Evolutionary conservation across 495 filamentous ascomycete species (phyloP), one percentile per base, ranked within the genome.

Genomic region (Hypoxylon perforatum): DNA sequence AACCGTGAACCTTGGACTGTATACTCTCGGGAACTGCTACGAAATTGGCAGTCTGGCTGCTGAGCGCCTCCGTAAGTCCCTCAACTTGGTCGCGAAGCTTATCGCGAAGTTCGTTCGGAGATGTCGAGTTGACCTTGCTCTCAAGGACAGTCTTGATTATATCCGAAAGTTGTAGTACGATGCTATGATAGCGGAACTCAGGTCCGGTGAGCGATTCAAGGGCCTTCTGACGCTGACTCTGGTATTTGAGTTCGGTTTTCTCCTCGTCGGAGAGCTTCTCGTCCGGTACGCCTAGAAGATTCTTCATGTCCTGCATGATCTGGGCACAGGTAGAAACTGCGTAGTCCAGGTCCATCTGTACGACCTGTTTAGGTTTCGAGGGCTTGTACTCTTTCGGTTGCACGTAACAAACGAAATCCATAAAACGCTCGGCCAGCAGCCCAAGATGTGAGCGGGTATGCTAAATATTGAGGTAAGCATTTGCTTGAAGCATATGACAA

Each of bases 311-410:
- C 49, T 65, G 57, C 60, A 72, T 73, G 6, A 82, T 56, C 5
- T 55, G 63, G 0, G 59, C 48, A 38, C 74, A 72, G 0, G 68
- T 61, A 11, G 74, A 67, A 12, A 72, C 18, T 0, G 75, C 71
- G 53, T 77, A 77, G 42, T 75, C 70, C 61, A 73, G 76, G 33
- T 82, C 79, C 17, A 63, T 47, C 22, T 75, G 61, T n/a, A 72
- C 69, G 8, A 73, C 62, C 7, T 75, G 77, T 21, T 45, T 51
- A 2, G 73, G 21, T 23, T 75, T 80, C n/a, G 72, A 46, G 2
- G 78, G 75, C 35, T 79, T 80, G 58, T 77, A 77, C 33, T 79
- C 78, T 39, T 80, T 80, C 9, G 78, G 77, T 12, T 76, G 76
- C 45, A 76, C 79, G 60, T 76, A 76, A 39, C 58, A 52, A 35